Percentiles rank a stretch among this genome's conserved stretches.
These are phyloP conservation scores for Gaeumannomyces tritici DNA, from an alignment of 2,329 filamentous ascomycete genomes.

Conservation along the genomic window DNA sequence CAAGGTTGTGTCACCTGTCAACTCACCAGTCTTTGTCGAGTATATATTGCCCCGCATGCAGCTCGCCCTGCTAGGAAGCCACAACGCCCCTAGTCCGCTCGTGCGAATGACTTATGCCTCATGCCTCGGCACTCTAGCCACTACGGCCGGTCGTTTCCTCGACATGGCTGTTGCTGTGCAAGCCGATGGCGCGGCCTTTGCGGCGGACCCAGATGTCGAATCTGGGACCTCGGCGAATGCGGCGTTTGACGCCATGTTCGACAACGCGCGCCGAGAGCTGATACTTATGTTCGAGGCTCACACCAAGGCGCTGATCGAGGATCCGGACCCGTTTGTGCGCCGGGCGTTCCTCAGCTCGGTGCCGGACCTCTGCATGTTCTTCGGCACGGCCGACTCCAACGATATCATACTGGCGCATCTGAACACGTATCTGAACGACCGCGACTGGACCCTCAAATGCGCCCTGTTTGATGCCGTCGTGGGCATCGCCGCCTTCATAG, in stretches of 20 bases:
- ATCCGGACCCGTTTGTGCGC: conserved; percentile 74
- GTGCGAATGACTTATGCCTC: conserved; percentile 89
- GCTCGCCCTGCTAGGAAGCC: conserved; percentile 35
- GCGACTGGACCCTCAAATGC: conserved; percentile 93
- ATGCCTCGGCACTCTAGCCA: conserved; percentile 79
- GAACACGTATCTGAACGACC: conserved; percentile 94
- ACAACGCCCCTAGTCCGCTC: conserved; percentile 50
- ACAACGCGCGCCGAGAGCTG: conserved; percentile 75
- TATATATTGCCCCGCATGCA: conserved; percentile 59
- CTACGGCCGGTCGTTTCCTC: conserved; percentile 74
- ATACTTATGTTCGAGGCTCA: conserved; percentile 78
- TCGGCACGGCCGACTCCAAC: conserved; percentile 82
- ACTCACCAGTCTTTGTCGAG: conserved; percentile 59
- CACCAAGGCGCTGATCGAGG: conserved; percentile 82
- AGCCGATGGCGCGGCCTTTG: conserved; percentile 71
- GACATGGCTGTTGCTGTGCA: conserved; percentile 83
- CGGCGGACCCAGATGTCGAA: conserved; percentile 71
- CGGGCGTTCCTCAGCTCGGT: conserved; percentile 89
- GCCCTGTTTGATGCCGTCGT: conserved; percentile 95
- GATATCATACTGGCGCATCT: conserved; percentile 94
- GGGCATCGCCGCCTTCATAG: conserved; percentile 83
- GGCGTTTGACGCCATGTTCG: conserved; percentile 75
- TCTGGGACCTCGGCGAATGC: conserved; percentile 37
- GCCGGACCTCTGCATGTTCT: conserved; percentile 87
- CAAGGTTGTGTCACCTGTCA: conserved; percentile 72